Conservation (phyloP, 148 eudicot genomes). For the Amaranthus cruentus region DNA sequence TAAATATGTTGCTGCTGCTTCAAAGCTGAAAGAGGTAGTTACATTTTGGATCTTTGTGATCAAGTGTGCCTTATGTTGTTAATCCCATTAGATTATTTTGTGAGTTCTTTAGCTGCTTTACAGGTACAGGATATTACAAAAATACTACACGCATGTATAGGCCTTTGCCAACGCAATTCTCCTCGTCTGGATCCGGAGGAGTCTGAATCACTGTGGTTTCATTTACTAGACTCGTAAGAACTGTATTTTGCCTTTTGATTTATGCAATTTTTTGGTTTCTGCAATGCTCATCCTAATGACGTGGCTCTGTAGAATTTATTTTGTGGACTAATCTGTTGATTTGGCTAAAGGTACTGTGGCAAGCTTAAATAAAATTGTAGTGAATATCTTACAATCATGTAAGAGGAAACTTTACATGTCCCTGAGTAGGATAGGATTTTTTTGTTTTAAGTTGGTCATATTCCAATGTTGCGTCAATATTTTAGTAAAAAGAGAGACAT, state of each 20-base stretch:
- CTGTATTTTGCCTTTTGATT: background rate
- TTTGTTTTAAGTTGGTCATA: background rate
- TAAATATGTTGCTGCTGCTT: conserved; percentile 35
- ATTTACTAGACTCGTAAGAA: conserved; percentile 87
- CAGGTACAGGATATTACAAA: conserved; percentile 61
- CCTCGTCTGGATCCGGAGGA: conserved; percentile 52
- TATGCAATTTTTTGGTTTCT: background rate
- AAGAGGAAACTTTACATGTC: background rate
- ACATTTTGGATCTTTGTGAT: background rate
- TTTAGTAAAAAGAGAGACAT: background rate
- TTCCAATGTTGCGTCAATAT: background rate
- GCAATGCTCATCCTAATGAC: background rate
- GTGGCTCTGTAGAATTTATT: background rate
- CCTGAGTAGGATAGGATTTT: background rate
- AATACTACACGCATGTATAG: conserved; percentile 65
- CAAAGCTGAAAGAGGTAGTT: conserved; percentile 62
- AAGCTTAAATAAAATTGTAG: background rate
- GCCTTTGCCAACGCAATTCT: conserved; percentile 84
- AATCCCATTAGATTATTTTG: background rate
- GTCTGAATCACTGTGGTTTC: conserved; percentile 91
- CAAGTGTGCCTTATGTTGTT: background rate
- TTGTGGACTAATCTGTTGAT: background rate
- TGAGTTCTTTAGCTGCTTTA: conserved; percentile 13
- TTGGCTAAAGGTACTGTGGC: background rate
- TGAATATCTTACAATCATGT: background rate